Percentiles rank a stretch among this genome's conserved stretches.
These are phyloP conservation scores for Kickxella alabastrina DNA, from an alignment of 192 early-diverging fungal species.

Conservation along the genomic window DNA sequence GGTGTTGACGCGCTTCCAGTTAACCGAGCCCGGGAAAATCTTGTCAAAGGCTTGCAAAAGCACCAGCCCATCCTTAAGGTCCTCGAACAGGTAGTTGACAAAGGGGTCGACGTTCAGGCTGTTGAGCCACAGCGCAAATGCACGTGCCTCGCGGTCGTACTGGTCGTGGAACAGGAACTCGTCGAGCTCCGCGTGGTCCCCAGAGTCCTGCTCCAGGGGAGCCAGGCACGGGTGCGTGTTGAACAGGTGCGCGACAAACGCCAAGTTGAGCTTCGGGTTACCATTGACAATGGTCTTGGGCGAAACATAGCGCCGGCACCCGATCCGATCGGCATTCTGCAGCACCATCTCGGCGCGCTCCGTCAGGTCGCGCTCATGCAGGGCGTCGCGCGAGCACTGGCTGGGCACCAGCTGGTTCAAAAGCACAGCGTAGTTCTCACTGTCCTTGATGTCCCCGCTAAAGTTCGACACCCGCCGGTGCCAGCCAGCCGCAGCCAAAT, in stretches of 20 bases:
- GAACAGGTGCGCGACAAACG: conserved; percentile 98
- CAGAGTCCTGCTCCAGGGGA: conserved; percentile 74
- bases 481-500: conserved; percentile 91
- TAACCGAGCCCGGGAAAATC: conserved; percentile 82
- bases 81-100: conserved; percentile 97
- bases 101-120: conserved; percentile 95
- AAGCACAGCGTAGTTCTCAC: conserved; percentile 91
- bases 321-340: conserved; percentile 86
- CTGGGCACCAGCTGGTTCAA: conserved; percentile 87
- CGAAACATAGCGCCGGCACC: conserved; percentile 91
- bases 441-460: conserved; percentile 87
- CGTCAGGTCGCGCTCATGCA: conserved; percentile 70
- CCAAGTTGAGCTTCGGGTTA: conserved; percentile 97
- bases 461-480: conserved; percentile 85
- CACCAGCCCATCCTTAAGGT: conserved; percentile 87
- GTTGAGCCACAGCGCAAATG: conserved; percentile 98
- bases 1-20: conserved; percentile 90
- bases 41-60: conserved; percentile 94
- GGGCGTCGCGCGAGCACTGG: conserved; percentile 74
- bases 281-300: conserved; percentile 92
- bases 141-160: conserved; percentile 61
- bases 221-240: conserved; percentile 95
- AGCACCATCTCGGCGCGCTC: conserved; percentile 87
- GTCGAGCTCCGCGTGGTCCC: conserved; percentile 88
- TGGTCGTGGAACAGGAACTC: conserved; percentile 51